Evolutionary conservation across 352 stramenopile species (phyloP).

Genomic region (Globisporangium echinulatum): DNA sequence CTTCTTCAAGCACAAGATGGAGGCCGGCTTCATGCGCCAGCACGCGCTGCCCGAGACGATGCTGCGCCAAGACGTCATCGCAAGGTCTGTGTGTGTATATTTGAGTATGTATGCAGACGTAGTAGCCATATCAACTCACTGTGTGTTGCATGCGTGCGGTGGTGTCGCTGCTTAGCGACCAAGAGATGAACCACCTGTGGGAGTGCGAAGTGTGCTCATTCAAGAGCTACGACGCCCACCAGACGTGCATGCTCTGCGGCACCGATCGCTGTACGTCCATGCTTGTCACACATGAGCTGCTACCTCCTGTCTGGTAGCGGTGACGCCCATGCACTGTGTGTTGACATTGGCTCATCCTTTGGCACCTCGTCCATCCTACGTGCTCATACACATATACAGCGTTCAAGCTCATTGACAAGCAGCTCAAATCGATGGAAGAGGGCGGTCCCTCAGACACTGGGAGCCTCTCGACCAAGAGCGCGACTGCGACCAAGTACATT

Average conservation of each 20-base stretch:
- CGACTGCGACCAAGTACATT: constrained; percentile 55
- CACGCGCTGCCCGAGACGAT: constrained; percentile 76
- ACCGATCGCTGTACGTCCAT: constrained; percentile 54
- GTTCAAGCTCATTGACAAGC: constrained; percentile 67
- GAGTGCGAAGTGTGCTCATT: constrained; percentile 91
- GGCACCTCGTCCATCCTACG: not conserved
- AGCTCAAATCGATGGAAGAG: constrained; percentile 23
- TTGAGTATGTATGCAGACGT: not conserved
- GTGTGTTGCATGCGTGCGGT: not conserved
- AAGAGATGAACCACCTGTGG: constrained; percentile 83
- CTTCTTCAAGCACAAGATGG: constrained; percentile 83
- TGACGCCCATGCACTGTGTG: too few species aligned
- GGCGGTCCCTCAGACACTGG: constrained; percentile 15
- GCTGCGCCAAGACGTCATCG: constrained; percentile 83
- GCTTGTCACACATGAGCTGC: too few species aligned
- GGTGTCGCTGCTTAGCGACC: constrained; percentile 30
- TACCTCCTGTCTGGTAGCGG: too few species aligned
- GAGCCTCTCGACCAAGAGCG: constrained; percentile 25
- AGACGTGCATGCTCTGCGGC: constrained; percentile 87
- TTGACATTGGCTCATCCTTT: not conserved
- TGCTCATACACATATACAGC: constrained; percentile 12
- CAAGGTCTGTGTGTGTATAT: constrained; percentile 23
- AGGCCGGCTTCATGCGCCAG: constrained; percentile 62
- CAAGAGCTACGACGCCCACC: constrained; percentile 86
- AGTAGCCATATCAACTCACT: not conserved